phyloP scores from a whole-genome alignment of 306 rosid genomes.

The Neltuma alba region DNA sequence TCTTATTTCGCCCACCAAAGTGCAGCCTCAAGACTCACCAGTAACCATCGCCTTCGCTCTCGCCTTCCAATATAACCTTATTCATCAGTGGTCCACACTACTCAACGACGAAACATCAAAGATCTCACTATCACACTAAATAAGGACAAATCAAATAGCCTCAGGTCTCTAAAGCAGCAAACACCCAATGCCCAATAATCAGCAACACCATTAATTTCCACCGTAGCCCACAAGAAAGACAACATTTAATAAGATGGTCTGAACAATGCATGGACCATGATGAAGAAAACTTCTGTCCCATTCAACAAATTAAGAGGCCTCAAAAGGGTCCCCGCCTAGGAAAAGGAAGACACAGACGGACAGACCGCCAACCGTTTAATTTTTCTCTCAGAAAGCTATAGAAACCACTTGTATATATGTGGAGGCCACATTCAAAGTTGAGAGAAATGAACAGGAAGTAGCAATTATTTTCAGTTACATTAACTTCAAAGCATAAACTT shows the following conservation, averaged over 20 bases:
- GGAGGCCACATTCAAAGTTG: constrained; percentile 24
- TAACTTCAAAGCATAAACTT: constrained; percentile 34
- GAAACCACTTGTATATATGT: neutral
- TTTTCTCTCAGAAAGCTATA: neutral
- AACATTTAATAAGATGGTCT: neutral
- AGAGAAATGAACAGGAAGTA: constrained; percentile 25
- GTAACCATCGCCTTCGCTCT: neutral
- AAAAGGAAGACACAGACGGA: constrained; percentile 16
- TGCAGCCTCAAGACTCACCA: neutral
- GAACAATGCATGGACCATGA: neutral
- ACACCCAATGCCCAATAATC: neutral
- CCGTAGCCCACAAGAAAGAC: constrained; percentile 5
- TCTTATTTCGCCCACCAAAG: neutral
- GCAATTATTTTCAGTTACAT: constrained; percentile 44
- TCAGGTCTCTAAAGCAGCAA: neutral
- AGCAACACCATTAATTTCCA: neutral
- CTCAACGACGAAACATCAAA: neutral
- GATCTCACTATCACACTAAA: neutral
- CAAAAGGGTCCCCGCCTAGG: neutral
- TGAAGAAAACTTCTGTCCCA: neutral
- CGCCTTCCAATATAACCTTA: neutral
- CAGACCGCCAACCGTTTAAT: neutral
- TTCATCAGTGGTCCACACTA: constrained; percentile 2
- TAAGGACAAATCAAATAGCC: neutral
- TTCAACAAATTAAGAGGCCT: neutral